Percentiles rank a stretch among this genome's conserved stretches.
These are phyloP conservation scores for Clavariopsis aquatica DNA, from an alignment of 495 filamentous ascomycete genomes.

Conservation along the genomic window DNA sequence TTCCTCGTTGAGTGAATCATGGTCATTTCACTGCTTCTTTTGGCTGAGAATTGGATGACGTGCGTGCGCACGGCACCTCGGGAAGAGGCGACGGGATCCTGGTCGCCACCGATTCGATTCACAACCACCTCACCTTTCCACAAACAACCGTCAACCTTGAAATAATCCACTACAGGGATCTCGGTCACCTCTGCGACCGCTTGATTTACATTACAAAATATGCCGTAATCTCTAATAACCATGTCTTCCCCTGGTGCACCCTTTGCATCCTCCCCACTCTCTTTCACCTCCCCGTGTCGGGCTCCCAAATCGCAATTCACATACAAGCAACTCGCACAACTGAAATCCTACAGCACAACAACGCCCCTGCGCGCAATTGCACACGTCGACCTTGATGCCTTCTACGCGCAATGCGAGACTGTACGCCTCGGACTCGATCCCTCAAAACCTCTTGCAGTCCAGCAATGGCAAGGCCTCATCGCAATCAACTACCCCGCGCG, in stretches of 20 bases:
- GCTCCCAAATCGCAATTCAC: constrained; percentile 67
- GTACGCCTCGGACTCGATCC: constrained; percentile 69
- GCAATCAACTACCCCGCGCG: constrained; percentile 95
- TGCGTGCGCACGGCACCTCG: constrained; percentile 30
- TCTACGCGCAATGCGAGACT: constrained; percentile 97
- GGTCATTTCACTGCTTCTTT: neutral
- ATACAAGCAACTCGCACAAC: constrained; percentile 74
- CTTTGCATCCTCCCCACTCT: constrained; percentile 41
- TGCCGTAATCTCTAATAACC: constrained; percentile 6
- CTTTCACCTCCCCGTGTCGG: constrained; percentile 18
- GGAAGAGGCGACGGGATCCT: constrained; percentile 19
- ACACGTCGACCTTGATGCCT: constrained; percentile 95
- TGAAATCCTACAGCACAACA: constrained; percentile 67
- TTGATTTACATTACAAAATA: neutral
- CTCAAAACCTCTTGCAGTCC: constrained; percentile 85
- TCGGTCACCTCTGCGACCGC: neutral
- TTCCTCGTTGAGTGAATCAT: no score
- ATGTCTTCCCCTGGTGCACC: constrained; percentile 43
- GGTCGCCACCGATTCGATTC: neutral
- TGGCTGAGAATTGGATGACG: constrained; percentile 22
- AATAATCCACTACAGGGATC: neutral
- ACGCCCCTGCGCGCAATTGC: constrained; percentile 84
- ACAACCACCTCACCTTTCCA: neutral
- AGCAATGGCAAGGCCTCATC: constrained; percentile 84
- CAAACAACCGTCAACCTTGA: constrained; percentile 2